Evolutionary conservation across 176 grass and related monocot species (phyloP), one percentile per base, ranked within the genome.

Genomic region (Eremochloa ophiuroides): DNA sequence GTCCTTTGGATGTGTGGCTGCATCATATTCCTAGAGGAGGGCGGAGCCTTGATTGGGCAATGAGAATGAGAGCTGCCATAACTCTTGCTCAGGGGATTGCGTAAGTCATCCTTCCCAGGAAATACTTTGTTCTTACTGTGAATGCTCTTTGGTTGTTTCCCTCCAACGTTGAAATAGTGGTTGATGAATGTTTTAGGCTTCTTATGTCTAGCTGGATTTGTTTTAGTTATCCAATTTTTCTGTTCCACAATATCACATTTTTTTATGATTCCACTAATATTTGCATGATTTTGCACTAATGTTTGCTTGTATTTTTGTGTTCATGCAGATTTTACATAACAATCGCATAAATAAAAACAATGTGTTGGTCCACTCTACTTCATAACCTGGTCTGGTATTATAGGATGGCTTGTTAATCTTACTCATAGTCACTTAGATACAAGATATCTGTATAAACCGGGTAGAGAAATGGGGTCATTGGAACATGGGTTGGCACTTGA

Each of bases 1-100:
- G 96, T 11, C 92, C 93, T 33, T 90, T 99, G 82, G 96, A 99
- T 89, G 91, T 92, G 59, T 99, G 96, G 96, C 81, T 99, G 80
- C 93, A 99, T 80, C 90, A 90, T 79, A 89, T 99, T 62, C 93
- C 96, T 3, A 89, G 96, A 85, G 96, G 96, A 59, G 96, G 96
- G 14, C 87, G 91, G 43, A 91, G 82, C 82, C 90, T 99, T 79
- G 96, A 95, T 86, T 99, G 96, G 96, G 68, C 88, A 75, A 93
- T 93, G 79, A 87, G 96, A 84, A 95, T 99, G 93, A 94, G 93
- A 86, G 84, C 95, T 87, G 96, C 96, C 22, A 99, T 88, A 33
- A 95, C 96, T 58, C 96, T 99, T 93, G 90, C 96, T 56, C 96
- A 99, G 85, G 96, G 93, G 67, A 93, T 99, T 77, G 96, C 88